Base-by-base conservation (phyloP, 495 filamentous ascomycete species). In the Immersiella caudata region DNA sequence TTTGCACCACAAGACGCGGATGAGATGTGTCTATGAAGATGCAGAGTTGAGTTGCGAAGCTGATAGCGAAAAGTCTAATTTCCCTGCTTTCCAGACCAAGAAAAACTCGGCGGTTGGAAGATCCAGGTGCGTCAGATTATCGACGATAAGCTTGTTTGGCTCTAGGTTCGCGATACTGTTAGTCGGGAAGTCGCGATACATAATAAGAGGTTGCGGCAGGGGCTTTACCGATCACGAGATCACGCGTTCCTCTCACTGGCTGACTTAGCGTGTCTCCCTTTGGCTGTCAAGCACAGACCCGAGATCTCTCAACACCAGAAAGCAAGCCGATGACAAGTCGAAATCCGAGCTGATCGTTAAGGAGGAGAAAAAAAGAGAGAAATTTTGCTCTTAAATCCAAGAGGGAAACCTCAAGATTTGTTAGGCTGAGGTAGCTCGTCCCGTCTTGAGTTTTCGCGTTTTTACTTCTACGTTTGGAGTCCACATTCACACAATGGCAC, bases 401-500 rank as follows among this genome's bases (percentile, higher is more conserved):
- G 14, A 18, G 14, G 14, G 2, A 14, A 2, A 46, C 14, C 2
- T 46, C 40, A 46, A 46, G 16, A 46, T 2, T 3, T 12, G 8
- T n/a, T 12, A 12, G 24, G 11, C 14, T 22, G 7, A 55, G 2
- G 11, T 55, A 22, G 2, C 22, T n/a, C 52, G 20, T 22, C 52
- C 20, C 24, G 2, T 24, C 52, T 7, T 55, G 6, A 5, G 52
- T 20, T 21, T 55, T 21, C 52, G 24, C 52, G n/a, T 22, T 16
- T 9, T 55, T 12, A 24, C 20, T 26, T 55, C 52, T n/a, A 51
- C 46, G 2, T 20, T 21, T 29, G 14, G 12, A 21, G 18, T 59
- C 57, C 29, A 14, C 20, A 8, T 35, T 29, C 29, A 9, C 50
- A 78, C 52, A 50, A 93, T 93, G 91, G 81, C 91, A 20, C 89